A percentile compares a stretch with the other conserved stretches of the same genome.
These are phyloP conservation scores for Nectriaceae sp. DNA, from an alignment of 2,329 filamentous ascomycete genomes.

Conservation along the genomic window DNA sequence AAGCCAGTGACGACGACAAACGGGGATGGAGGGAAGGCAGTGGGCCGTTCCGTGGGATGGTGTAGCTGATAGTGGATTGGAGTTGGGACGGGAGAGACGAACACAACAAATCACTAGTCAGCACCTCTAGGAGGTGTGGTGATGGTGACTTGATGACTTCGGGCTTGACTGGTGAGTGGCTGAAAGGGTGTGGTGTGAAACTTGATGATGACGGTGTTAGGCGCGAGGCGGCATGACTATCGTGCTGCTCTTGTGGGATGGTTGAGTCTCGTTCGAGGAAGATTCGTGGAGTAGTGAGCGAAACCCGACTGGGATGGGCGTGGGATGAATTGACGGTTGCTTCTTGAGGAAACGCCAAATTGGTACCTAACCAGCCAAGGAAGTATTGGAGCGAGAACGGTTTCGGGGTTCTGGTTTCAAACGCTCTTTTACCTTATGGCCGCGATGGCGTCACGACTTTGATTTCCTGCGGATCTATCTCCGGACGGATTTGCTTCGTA, in stretches of 20 bases:
- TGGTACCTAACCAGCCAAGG: too few species aligned
- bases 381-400: too few species aligned
- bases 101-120: conserved; percentile 21
- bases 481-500: conserved; percentile 4
- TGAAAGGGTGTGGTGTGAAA: background rate
- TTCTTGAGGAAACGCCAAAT: too few species aligned
- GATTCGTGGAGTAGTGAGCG: conserved; percentile 22
- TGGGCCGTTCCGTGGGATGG: background rate
- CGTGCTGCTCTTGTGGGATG: too few species aligned
- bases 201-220: background rate
- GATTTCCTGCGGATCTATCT: conserved; percentile 4
- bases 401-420: too few species aligned
- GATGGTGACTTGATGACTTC: background rate
- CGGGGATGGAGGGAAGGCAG: too few species aligned
- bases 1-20: conserved; percentile 10
- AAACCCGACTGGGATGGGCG: conserved; percentile 15
- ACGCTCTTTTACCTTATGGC: too few species aligned
- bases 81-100: background rate
- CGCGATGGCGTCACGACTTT: conserved; percentile 29
- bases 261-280: conserved; percentile 7
- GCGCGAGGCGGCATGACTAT: too few species aligned
- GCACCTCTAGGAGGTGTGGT: background rate
- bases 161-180: background rate
- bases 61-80: background rate
- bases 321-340: conserved; percentile 3